phyloP scores from a whole-genome alignment of 257 asterid species.

The Forsythia viridissima region DNA sequence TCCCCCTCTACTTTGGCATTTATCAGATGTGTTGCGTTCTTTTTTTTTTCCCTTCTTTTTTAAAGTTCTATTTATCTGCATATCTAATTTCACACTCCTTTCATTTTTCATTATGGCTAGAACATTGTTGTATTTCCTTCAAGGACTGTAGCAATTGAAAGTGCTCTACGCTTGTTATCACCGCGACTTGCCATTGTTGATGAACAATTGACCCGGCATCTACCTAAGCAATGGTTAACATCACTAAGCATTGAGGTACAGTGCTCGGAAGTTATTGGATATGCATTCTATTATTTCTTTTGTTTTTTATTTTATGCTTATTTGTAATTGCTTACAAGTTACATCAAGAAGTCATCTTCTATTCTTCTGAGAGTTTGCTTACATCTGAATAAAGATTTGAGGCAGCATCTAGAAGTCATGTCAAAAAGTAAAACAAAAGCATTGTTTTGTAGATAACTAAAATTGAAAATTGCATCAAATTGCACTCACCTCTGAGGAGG shows the following conservation, averaged over 20 bases:
- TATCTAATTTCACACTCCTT: conserved; percentile 24
- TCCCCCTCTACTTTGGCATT: background rate
- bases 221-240: conserved; percentile 88
- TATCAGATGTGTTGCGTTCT: conserved; percentile 6
- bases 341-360: background rate
- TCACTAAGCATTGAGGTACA: conserved; percentile 75
- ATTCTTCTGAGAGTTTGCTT: background rate
- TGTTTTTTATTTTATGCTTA: conserved; percentile 8
- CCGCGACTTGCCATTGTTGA: conserved; percentile 93
- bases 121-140: conserved; percentile 87
- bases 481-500: background rate
- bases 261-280: conserved; percentile 17
- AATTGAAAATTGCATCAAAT: background rate
- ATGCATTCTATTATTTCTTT: conserved; percentile 12
- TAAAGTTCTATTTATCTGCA: background rate
- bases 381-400: background rate
- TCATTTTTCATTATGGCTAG: conserved; percentile 38
- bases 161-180: conserved; percentile 77
- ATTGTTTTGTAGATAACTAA: background rate
- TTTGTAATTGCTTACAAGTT: conserved; percentile 9
- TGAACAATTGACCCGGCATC: conserved; percentile 69
- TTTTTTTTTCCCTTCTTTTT: background rate
- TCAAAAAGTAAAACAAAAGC: background rate
- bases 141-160: conserved; percentile 86
- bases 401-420: background rate